Conservation (phyloP, 1,284 basidiomycete genomes). For the Tilletia horrida region DNA sequence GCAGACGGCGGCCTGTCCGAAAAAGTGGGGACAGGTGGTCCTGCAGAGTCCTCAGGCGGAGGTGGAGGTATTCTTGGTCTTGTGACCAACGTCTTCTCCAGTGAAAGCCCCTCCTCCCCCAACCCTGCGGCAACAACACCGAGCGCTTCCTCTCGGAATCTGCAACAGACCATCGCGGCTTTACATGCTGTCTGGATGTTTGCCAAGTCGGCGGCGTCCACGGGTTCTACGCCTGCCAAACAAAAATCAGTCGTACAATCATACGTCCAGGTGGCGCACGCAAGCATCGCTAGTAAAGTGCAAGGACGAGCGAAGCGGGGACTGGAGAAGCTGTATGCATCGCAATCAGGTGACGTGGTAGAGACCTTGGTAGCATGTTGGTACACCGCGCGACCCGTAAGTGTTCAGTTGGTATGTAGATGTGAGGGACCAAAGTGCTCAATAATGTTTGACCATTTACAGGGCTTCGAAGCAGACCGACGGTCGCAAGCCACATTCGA, state of each 20-base stretch:
- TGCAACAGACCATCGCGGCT: conserved; percentile 10
- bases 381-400: background rate
- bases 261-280: background rate
- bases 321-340: conserved; percentile 10
- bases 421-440: background rate
- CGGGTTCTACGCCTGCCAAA: background rate
- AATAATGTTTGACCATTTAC: background rate
- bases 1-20: background rate
- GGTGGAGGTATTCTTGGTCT: conserved; percentile 56
- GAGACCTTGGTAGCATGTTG: conserved; percentile 8
- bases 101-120: conserved; percentile 1
- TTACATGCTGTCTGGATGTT: conserved; percentile 9
- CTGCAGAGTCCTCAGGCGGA: conserved; percentile 51
- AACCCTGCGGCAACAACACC: background rate
- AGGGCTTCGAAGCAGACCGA: conserved; percentile 17
- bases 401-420: background rate
- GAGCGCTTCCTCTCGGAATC: conserved; percentile 1
- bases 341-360: background rate
- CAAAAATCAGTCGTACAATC: no score
- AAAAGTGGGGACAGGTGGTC: background rate
- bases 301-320: conserved; percentile 1
- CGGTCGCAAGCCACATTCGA: conserved; percentile 64
- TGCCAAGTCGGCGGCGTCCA: background rate
- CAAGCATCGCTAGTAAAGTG: conserved; percentile 3
- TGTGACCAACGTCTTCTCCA: conserved; percentile 14